phyloP scores from a whole-genome alignment of 1,284 basidiomycete genomes.

The Cryptococcus jaspeensis region DNA sequence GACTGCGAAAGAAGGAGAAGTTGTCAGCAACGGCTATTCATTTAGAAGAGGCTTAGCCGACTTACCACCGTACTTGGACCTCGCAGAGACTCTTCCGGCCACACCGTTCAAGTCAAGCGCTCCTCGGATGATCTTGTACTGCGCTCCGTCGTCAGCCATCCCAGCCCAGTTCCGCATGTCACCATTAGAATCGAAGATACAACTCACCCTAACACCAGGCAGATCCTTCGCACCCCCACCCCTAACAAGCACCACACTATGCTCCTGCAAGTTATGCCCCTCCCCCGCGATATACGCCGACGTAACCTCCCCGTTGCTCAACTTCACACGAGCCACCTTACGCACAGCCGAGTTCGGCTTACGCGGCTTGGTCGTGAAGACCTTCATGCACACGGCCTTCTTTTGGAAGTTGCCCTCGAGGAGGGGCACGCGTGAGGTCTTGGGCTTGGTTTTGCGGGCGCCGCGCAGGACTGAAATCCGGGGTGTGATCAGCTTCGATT shows the following conservation, averaged over 20 bases:
- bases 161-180: no score
- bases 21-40: not conserved
- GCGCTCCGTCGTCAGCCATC: not conserved
- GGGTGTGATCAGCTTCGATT: not conserved
- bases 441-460: slow-evolving; percentile 53
- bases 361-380: slow-evolving; percentile 86
- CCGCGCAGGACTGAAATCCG: slow-evolving; percentile 51
- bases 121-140: slow-evolving; percentile 97
- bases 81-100: slow-evolving; percentile 71
- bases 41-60: slow-evolving; percentile 18
- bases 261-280: slow-evolving; percentile 97
- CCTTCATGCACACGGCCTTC: slow-evolving; percentile 83
- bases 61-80: slow-evolving; percentile 93
- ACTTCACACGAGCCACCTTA: slow-evolving; percentile 92
- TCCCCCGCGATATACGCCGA: slow-evolving; percentile 97
- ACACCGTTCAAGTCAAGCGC: slow-evolving; percentile 90
- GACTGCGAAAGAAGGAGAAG: slow-evolving; percentile 52
- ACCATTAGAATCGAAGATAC: not conserved
- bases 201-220: slow-evolving; percentile 83
- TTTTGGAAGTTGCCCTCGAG: slow-evolving; percentile 75
- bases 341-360: slow-evolving; percentile 99
- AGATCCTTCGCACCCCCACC: slow-evolving; percentile 97
- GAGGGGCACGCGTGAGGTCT: slow-evolving; percentile 68
- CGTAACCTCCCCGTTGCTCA: slow-evolving; percentile 83
- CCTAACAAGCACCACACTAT: slow-evolving; percentile 88